These are phyloP conservation scores for Hanseniaspora taiwanica DNA, from an alignment of 805 yeast species.

Conservation along the genomic window DNA sequence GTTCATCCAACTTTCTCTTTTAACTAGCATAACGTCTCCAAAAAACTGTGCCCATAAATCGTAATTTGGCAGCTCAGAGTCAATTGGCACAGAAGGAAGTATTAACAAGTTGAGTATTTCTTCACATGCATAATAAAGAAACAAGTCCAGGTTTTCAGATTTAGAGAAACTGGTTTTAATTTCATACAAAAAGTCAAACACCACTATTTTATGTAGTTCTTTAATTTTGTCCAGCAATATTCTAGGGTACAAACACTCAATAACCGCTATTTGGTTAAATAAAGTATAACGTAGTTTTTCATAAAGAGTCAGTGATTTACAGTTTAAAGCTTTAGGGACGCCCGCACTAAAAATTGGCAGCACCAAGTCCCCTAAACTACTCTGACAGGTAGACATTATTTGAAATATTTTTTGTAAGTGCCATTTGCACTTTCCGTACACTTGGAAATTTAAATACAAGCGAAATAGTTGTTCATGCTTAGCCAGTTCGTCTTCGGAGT, in stretches of 20 bases:
- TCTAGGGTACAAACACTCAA: neutral
- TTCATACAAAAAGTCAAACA: slow-evolving; percentile 1
- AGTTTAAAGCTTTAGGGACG: neutral
- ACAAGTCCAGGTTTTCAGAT: neutral
- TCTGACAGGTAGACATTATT: neutral
- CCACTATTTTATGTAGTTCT: neutral
- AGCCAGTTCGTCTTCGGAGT: neutral
- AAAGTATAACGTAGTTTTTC: neutral
- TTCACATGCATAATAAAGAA: slow-evolving; percentile 1
- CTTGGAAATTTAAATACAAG: neutral
- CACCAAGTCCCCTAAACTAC: neutral
- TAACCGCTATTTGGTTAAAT: neutral
- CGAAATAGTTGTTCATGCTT: neutral
- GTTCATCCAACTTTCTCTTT: slow-evolving; percentile 27
- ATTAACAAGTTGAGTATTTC: slow-evolving; percentile 5
- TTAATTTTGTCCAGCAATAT: neutral
- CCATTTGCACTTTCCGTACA: neutral
- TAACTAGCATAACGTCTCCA: slow-evolving; percentile 29
- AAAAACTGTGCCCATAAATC: slow-evolving; percentile 16
- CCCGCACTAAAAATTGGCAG: neutral
- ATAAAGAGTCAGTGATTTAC: neutral
- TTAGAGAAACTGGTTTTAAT: neutral
- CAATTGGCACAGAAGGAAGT: neutral
- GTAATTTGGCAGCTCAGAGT: neutral
- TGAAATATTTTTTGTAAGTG: neutral